These are phyloP conservation scores for Orbilia brochopaga DNA, from an alignment of 2,329 filamentous ascomycete genomes.

Conservation along the genomic window DNA sequence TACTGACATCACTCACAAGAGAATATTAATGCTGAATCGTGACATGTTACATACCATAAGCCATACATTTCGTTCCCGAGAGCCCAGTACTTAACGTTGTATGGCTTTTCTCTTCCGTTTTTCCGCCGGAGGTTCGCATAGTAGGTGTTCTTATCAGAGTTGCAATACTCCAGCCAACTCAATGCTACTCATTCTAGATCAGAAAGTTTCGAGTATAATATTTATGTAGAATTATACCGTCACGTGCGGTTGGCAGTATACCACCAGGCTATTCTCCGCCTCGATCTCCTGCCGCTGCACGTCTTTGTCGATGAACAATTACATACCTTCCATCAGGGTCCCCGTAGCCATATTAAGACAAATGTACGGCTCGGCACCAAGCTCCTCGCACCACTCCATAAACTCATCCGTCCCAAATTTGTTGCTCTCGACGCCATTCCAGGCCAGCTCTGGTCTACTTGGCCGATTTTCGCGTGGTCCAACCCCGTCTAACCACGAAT, in stretches of 20 bases:
- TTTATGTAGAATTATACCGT: too few species aligned
- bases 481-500: slow-evolving; percentile 83
- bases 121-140: slow-evolving; percentile 79
- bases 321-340: slow-evolving; percentile 56
- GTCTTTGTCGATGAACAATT: too few species aligned
- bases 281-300: too few species aligned
- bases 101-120: slow-evolving; percentile 77
- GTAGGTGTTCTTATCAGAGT: slow-evolving; percentile 75
- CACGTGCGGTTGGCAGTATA: too few species aligned
- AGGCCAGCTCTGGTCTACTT: slow-evolving; percentile 74
- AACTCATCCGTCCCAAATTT: slow-evolving; percentile 87
- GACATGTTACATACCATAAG: slow-evolving; percentile 54
- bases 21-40: too few species aligned
- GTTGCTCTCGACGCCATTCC: slow-evolving; percentile 77
- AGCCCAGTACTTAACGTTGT: slow-evolving; percentile 82
- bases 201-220: too few species aligned
- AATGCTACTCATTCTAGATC: slow-evolving; percentile 62
- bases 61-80: slow-evolving; percentile 71
- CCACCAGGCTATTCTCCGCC: too few species aligned
- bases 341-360: slow-evolving; percentile 83
- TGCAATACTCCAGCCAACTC: slow-evolving; percentile 86
- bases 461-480: slow-evolving; percentile 75
- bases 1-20: not conserved
- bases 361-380: slow-evolving; percentile 78
- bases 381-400: slow-evolving; percentile 76